Evolutionary conservation across 345 rosid species (phyloP), one percentile per base, ranked within the genome.

Genomic region (Hibiscus tridactylites): DNA sequence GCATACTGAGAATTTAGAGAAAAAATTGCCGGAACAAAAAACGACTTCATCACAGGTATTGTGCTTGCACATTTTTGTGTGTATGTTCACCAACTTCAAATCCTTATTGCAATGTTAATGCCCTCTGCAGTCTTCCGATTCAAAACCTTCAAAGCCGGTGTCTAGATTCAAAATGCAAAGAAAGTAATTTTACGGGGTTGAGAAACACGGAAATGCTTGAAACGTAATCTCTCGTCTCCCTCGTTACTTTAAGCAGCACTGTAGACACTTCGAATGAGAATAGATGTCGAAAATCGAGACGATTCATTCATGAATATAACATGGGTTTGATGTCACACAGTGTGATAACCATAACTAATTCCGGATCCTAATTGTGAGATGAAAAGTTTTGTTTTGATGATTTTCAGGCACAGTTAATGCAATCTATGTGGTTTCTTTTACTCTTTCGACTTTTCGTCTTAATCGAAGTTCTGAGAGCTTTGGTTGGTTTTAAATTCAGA

Each of bases 81-180:
- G 3, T 37, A 3, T 39, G 0, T 39, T 70, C 13, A 35, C 47
- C 5, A 33, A 29, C 72, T 61, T 44, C 16, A 15, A 65, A 54
- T 73, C 31, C 47, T 72, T 15, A 37, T n/a, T 54, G 56, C 59
- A 29, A 28, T 54, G 31, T 16, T 21, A 37, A 37, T 77, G 67
- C 63, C 78, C 57, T 49, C 73, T 72, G 79, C 76, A 88, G 93
- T 68, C 76, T 65, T 75, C 85, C 46, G 29, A 49, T 72, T 74
- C 87, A 35, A 86, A 87, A 73, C 85, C 93, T 69, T 81, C 93
- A 24, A 90, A 81, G 79, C 96, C 88, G 7, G 76, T 88, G 64
- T 94, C 98, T 66, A 86, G 92, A 83, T 94, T 90, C 82, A 91
- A 83, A 83, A 79, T 85, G 84, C 87, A 78, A 73, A 86, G 93